These are phyloP conservation scores for Rhodosorus marinus DNA, from an alignment of 23 red algal species.

Conservation along the genomic window DNA sequence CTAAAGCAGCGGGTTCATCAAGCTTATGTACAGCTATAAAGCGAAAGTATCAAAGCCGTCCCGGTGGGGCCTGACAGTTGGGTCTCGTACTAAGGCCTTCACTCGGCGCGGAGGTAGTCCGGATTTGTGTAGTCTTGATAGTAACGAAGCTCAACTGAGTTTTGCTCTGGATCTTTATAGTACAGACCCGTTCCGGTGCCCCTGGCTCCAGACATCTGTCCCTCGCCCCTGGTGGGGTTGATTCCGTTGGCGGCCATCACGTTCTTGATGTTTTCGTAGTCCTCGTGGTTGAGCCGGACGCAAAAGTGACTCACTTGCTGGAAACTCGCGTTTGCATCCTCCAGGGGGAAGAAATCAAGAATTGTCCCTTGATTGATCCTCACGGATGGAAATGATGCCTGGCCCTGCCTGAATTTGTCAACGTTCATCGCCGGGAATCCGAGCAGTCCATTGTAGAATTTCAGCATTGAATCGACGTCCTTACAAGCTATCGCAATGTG, in stretches of 20 bases:
- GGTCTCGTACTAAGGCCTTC: too few species aligned
- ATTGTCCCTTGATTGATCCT: constrained; percentile 42
- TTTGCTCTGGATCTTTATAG: constrained; percentile 52
- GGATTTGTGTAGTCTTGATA: too few species aligned
- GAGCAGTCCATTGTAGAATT: constrained; percentile 51
- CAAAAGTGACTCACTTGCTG: constrained; percentile 65
- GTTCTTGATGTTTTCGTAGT: constrained; percentile 10
- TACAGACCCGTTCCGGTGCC: constrained; percentile 56
- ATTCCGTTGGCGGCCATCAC: constrained; percentile 11
- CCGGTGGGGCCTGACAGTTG: too few species aligned
- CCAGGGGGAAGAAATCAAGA: constrained; percentile 63
- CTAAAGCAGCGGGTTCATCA: too few species aligned
- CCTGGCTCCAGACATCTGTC: constrained; percentile 35
- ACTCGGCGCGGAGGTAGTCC: too few species aligned
- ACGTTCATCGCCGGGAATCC: constrained; percentile 24
- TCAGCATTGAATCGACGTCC: constrained; percentile 9
- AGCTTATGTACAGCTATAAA: too few species aligned
- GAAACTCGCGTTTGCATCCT: neutral
- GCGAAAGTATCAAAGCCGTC: too few species aligned
- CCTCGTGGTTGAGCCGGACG: constrained; percentile 8
- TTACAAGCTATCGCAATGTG: constrained; percentile 62
- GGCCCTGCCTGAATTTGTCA: constrained; percentile 39
- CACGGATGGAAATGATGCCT: constrained; percentile 55
- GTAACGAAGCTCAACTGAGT: constrained; percentile 61
- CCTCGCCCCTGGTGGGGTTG: constrained; percentile 10